Evolutionary conservation across 1,284 basidiomycete species (phyloP), one percentile per base, ranked within the genome.

Genomic region (Heliocybe sulcata): DNA sequence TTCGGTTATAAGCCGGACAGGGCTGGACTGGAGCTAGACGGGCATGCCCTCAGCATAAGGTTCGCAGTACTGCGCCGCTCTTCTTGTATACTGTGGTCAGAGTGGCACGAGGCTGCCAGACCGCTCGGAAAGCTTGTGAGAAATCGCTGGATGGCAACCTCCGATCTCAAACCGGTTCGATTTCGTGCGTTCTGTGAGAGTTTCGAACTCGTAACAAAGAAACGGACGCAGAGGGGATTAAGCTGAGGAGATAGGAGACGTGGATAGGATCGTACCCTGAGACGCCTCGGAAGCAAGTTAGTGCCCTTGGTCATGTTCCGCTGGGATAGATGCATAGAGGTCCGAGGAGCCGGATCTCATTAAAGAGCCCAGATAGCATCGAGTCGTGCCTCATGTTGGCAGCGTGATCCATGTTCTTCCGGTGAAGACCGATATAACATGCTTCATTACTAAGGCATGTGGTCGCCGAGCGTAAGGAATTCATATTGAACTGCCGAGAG

Each of bases 1-100:
- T 42, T 42, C 16, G 4, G 47, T 49, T 49, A 49, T 49, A 49
- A 49, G 47, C 47, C 47, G 47, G 47, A 49, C 12, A 23, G 47
- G 47, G 47, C 47, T 29, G 25, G 47, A 26, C 23, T 29, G n/a
- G 22, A 29, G 47, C 47, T 16, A 49, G 27, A 49, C 4, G 27
- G 23, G 23, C 47, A 49, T 25, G 47, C 47, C 47, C 47, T 49
- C 27, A 29, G 20, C 47, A 29, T 29, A 49, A 29, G 22, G 27
- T 49, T 29, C 10, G 27, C 4, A 49, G 47, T 22, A 25, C 27
- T 49, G 47, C 47, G 22, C 47, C 47, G 27, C 22, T 29, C 47
- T 47, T 47, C 45, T 29, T 49, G 47, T 49, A 49, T 26, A 49
- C 23, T 14, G 10, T 49, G 9, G 47, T n/a, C n/a, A 25, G 47